Percentiles rank a stretch among this genome's conserved stretches.
phyloP scores from a whole-genome alignment of 106 monocot species.

The Phalaenopsis equestris region DNA sequence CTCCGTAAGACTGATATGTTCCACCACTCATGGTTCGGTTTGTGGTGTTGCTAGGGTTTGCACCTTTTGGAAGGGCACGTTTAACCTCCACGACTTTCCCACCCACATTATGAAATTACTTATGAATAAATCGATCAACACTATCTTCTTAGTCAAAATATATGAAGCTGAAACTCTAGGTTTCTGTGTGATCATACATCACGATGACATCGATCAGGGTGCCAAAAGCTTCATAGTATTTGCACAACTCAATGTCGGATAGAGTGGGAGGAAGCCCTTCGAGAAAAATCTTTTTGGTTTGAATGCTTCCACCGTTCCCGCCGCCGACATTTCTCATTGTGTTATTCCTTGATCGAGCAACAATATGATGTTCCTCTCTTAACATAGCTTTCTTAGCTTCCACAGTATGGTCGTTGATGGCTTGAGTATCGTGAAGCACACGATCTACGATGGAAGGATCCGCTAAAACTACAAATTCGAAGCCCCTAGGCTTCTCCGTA shows the following conservation, averaged over 20 bases:
- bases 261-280: slow-evolving; percentile 29
- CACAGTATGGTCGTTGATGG: slow-evolving; percentile 38
- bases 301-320: slow-evolving; percentile 10
- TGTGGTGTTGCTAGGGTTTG: slow-evolving; percentile 21
- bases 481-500: slow-evolving; percentile 23
- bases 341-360: slow-evolving; percentile 4
- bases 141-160: slow-evolving; percentile 29
- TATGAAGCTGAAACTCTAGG: slow-evolving; percentile 41
- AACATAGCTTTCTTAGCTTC: slow-evolving; percentile 42
- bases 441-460: slow-evolving; percentile 26
- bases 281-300: slow-evolving; percentile 42
- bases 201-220: slow-evolving; percentile 29
- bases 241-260: slow-evolving; percentile 23
- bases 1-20: slow-evolving; percentile 51
- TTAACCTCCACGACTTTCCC: slow-evolving; percentile 33
- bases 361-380: slow-evolving; percentile 29
- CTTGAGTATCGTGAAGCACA: slow-evolving; percentile 33
- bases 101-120: slow-evolving; percentile 30
- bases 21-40: slow-evolving; percentile 50
- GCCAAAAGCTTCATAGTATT: slow-evolving; percentile 35
- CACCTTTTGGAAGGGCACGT: slow-evolving; percentile 39
- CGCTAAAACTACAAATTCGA: slow-evolving; percentile 20
- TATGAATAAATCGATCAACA: slow-evolving; percentile 19
- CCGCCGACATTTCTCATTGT: slow-evolving; percentile 11
- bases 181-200: slow-evolving; percentile 44